These are phyloP conservation scores for Exophiala oligosperma DNA, from an alignment of 2,329 filamentous ascomycete species.

Conservation along the genomic window DNA sequence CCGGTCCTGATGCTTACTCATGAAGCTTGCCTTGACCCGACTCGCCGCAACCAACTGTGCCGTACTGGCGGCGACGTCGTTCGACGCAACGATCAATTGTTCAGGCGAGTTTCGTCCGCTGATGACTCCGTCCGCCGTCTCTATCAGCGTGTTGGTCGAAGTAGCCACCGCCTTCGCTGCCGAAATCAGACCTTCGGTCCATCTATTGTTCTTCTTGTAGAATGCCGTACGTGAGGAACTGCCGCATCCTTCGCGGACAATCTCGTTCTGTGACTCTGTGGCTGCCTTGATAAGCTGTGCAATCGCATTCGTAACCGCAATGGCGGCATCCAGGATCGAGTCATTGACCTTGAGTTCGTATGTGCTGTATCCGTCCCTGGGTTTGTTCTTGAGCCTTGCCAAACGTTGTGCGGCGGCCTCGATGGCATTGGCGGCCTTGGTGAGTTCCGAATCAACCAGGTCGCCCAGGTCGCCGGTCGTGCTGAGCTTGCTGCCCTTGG, in stretches of 20 bases:
- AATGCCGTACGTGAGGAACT: constrained; percentile 87
- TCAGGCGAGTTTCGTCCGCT: constrained; percentile 89
- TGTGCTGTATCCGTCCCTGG: constrained; percentile 90
- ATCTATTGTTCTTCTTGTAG: constrained; percentile 99
- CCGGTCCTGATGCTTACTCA: constrained; percentile 93
- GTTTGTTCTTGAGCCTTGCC: constrained; percentile 91
- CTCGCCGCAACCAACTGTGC: constrained; percentile 95
- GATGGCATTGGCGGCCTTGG: constrained; percentile 92
- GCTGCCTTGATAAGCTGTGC: constrained; percentile 93
- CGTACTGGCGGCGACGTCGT: constrained; percentile 93
- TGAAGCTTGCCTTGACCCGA: constrained; percentile 95
- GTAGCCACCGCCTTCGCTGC: constrained; percentile 93
- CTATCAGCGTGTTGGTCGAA: constrained; percentile 93
- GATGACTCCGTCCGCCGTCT: constrained; percentile 95
- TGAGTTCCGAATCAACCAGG: constrained; percentile 86
- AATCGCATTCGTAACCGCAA: constrained; percentile 91
- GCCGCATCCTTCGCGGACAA: constrained; percentile 88
- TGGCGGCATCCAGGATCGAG: constrained; percentile 87
- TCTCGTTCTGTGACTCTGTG: constrained; percentile 90
- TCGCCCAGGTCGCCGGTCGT: constrained; percentile 78
- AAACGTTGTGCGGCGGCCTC: constrained; percentile 86
- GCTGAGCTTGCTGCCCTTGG: constrained; percentile 78
- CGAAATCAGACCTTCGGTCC: constrained; percentile 96
- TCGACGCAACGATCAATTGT: constrained; percentile 95
- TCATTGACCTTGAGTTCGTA: constrained; percentile 97